phyloP scores from a whole-genome alignment of 2,329 filamentous ascomycete genomes.

The Calonectria multiphialidica region DNA sequence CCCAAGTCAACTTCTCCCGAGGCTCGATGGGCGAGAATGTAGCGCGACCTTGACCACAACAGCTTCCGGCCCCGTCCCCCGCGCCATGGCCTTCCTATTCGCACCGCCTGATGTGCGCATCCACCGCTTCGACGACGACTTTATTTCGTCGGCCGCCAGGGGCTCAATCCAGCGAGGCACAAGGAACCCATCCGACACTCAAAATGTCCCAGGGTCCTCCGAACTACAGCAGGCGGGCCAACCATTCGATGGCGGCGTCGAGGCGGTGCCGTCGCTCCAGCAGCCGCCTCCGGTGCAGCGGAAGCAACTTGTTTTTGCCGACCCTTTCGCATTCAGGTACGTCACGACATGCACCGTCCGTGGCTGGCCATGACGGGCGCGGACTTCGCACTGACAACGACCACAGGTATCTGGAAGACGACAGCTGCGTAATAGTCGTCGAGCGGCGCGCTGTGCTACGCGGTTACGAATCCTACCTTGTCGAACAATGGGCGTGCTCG shows the following conservation, averaged over 20 bases:
- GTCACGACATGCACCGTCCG: slow-evolving; percentile 26
- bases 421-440: slow-evolving; percentile 80
- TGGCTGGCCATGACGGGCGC: not conserved
- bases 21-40: slow-evolving; percentile 38
- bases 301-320: slow-evolving; percentile 67
- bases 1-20: slow-evolving; percentile 28
- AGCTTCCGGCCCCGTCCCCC: slow-evolving; percentile 42
- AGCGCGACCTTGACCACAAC: slow-evolving; percentile 34
- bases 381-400: slow-evolving; percentile 21
- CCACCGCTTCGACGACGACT: slow-evolving; percentile 44
- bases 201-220: slow-evolving; percentile 30
- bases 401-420: slow-evolving; percentile 84
- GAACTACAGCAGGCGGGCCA: slow-evolving; percentile 25
- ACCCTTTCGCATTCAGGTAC: slow-evolving; percentile 69
- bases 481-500: slow-evolving; percentile 98
- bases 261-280: slow-evolving; percentile 24
- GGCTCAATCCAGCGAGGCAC: slow-evolving; percentile 35
- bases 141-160: slow-evolving; percentile 31
- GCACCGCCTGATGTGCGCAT: slow-evolving; percentile 46
- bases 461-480: slow-evolving; percentile 93
- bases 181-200: slow-evolving; percentile 37
- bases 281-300: slow-evolving; percentile 37
- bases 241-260: slow-evolving; percentile 28
- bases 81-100: slow-evolving; percentile 56
- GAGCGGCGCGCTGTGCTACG: slow-evolving; percentile 77